Base-by-base conservation (phyloP, 306 rosid species). In the Coriaria nepalensis region DNA sequence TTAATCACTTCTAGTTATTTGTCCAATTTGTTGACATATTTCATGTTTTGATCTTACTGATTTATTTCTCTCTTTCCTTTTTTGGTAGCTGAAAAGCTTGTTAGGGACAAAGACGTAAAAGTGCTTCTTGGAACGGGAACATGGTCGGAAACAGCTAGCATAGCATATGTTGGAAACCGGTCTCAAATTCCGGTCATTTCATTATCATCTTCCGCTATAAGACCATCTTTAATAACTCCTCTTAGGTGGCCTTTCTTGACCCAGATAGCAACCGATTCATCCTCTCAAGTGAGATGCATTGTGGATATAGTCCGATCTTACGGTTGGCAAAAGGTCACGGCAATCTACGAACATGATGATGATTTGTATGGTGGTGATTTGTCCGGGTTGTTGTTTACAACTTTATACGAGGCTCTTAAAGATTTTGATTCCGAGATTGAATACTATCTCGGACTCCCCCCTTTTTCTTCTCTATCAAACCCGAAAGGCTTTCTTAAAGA, bases 381-480 rank as follows among this genome's bases (percentile, higher is more conserved):
- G 3, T 20, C 57, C 4, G 78, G 82, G 12, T 49, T 50, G 62
- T 49, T 73, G 48, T 10, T 38, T 1, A 35, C 63, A 13, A 78
- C 68, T 55, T 59, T 79, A 7, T 76, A 68, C 7, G 84, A 79
- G 60, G 81, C 87, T 44, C 79, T 83, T 20, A 63, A 67, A 53
- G 61, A 61, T 4, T 37, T 50, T 53, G 61, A 67, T 59, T 55
- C 79, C 0, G 63, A 69, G 59, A 76, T 83, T 35, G 94, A 79
- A 56, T 57, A 64, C n/a, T 62, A 33, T 40, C 43, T 82, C 56
- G 63, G 64, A 9, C 87, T 82, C 47, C 87, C 82, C 0, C 59
- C 73, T 5, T 52, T 66, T 46, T 52, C 61, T 35, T 71, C 76
- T 37, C 40, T 61, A 37, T 45, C 80, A 43, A 59, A 79, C 63